Evolutionary conservation across 2,329 filamentous ascomycete genomes (phyloP), one percentile per base, ranked within the genome.

Genomic region (Neonectria neomacrospora): DNA sequence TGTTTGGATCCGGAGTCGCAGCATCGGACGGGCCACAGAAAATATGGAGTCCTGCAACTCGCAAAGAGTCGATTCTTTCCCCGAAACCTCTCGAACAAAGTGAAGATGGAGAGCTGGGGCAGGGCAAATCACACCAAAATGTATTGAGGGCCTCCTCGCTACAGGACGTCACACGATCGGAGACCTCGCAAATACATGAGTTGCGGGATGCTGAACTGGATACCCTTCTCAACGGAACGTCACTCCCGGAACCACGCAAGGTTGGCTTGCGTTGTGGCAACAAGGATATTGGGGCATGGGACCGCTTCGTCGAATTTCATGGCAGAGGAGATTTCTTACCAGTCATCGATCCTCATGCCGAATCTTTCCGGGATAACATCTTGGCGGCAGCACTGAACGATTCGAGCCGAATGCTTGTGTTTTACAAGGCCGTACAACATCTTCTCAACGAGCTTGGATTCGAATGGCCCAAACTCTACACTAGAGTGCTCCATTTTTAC

Each of bases 401-500:
- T 18, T 64, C 73, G 32, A 56, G 51, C 11, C 71, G 73, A 37
- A 70, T 78, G 53, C 57, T 66, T 10, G 50, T 67, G 22, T 60
- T 78, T 41, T 69, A 77, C 54, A 50, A 61, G n/a, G 65, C 71
- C 26, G 75, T 73, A 4, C 61, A 71, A 37, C 51, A 69, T 73
- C 80, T 87, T 58, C 71, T 74, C 30, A 70, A 75, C 3, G 63
- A 75, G 2, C 75, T 81, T 53, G 67, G 72, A 30, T 79, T 79
- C 12, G 73, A 72, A 42, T 88, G 85, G 85, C 85, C 85, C 2
- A 71, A 79, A 12, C 71, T 87, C 2, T 87, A 88, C 66, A 72
- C 74, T n/a, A 82, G 76, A n/a, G 68, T 82, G 12, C 69, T 88
- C 18, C 74, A 79, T 20, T 76, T 77, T 65, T 81, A 82, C 50